phyloP scores from a whole-genome alignment of 108 stramenopile genomes.

The Fragilariopsis cylindrus region DNA sequence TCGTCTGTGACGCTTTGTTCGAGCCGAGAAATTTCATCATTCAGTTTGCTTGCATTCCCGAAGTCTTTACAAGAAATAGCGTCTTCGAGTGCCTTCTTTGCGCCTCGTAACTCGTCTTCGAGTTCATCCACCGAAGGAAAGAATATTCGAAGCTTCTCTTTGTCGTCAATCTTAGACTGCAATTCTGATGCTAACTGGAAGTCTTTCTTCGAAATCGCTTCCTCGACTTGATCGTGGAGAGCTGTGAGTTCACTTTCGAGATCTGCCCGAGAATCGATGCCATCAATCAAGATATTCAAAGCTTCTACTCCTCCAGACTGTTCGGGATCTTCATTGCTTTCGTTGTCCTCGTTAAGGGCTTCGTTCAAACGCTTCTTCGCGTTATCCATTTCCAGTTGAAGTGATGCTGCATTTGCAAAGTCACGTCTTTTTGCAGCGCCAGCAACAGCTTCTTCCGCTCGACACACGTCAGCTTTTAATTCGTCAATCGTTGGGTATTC shows the following conservation, averaged over 20 bases:
- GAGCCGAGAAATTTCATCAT: constrained; percentile 58
- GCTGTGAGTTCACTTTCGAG: constrained; percentile 64
- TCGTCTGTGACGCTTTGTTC: constrained; percentile 58
- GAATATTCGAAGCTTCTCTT: constrained; percentile 54
- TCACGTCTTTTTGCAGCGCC: constrained; percentile 69
- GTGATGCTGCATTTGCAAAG: constrained; percentile 67
- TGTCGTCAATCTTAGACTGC: constrained; percentile 64
- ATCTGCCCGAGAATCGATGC: constrained; percentile 67
- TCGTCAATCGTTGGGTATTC: constrained; percentile 82
- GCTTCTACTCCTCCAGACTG: neutral
- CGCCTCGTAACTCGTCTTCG: constrained; percentile 35
- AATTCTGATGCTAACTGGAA: constrained; percentile 57
- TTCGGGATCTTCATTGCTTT: constrained; percentile 10
- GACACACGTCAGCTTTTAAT: constrained; percentile 52
- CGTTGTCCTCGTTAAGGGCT: constrained; percentile 31
- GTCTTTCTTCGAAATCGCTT: constrained; percentile 60
- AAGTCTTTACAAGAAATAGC: constrained; percentile 71
- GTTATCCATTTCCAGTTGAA: constrained; percentile 55
- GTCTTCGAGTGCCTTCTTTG: constrained; percentile 52
- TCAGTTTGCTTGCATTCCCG: constrained; percentile 51
- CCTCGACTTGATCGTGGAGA: constrained; percentile 43
- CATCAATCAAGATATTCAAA: constrained; percentile 22
- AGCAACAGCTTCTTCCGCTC: constrained; percentile 60
- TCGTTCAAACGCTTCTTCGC: constrained; percentile 57
- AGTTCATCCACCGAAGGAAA: constrained; percentile 79